phyloP scores from a whole-genome alignment of 345 rosid genomes.

The Eucalyptus dawsonii region DNA sequence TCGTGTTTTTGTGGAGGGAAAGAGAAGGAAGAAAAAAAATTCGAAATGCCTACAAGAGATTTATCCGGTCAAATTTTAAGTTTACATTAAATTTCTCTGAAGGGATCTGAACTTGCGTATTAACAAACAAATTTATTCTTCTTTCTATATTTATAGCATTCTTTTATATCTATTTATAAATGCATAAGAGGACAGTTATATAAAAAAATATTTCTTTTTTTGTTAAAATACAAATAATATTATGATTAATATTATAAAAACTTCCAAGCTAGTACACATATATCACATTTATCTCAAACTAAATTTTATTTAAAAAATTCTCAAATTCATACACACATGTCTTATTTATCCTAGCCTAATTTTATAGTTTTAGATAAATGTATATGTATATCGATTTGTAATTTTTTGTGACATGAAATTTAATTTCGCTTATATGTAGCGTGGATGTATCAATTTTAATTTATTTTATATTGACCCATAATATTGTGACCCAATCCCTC shows the following conservation, averaged over 20 bases:
- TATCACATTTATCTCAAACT: neutral
- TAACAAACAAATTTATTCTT: neutral
- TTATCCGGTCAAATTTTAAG: neutral
- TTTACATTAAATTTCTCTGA: neutral
- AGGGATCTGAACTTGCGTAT: neutral
- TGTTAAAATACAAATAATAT: neutral
- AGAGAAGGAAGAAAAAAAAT: neutral
- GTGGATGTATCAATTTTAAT: neutral
- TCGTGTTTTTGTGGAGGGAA: neutral
- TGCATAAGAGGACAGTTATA: neutral
- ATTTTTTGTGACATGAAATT: neutral
- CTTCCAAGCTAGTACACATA: too few relatives aligned
- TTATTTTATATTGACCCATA: too few relatives aligned
- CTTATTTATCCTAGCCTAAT: too few relatives aligned
- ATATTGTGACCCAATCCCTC: neutral
- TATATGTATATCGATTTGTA: too few relatives aligned
- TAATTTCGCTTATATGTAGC: neutral
- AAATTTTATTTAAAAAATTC: neutral
- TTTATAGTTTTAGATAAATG: too few relatives aligned
- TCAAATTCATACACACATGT: rapidly evolving
- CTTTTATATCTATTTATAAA: neutral
- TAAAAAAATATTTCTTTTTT: neutral
- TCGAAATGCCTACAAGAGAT: neutral
- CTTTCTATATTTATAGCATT: neutral
- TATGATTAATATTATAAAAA: neutral